Percentiles rank a stretch among this genome's conserved stretches.
These are phyloP conservation scores for Phytophthora cajani DNA, from an alignment of 352 stramenopile genomes.

Conservation along the genomic window DNA sequence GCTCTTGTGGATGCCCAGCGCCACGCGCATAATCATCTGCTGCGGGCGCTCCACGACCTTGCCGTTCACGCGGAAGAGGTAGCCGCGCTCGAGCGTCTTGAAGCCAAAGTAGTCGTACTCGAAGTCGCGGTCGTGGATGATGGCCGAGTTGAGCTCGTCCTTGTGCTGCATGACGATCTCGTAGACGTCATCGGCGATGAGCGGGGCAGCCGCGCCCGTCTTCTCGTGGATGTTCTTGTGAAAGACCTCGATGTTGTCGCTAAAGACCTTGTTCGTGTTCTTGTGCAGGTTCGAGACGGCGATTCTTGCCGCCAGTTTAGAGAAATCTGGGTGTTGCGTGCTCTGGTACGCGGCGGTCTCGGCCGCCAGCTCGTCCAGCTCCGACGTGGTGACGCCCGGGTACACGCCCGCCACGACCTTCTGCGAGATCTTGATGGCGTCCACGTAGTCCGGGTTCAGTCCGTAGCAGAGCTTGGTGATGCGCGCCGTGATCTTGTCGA, in stretches of 20 bases:
- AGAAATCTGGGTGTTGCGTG: slow-evolving; percentile 99
- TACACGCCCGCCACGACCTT: slow-evolving; percentile 99
- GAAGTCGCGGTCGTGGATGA: slow-evolving; percentile 98
- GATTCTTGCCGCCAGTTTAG: slow-evolving; percentile 97
- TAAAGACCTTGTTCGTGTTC: slow-evolving; percentile 97
- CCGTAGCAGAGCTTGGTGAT: slow-evolving; percentile 99
- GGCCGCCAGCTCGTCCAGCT: slow-evolving; percentile 98
- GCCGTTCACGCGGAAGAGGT: slow-evolving; percentile 96
- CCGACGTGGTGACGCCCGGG: slow-evolving; percentile 97
- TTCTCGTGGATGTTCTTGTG: slow-evolving; percentile 97
- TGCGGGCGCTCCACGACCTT: slow-evolving; percentile 97
- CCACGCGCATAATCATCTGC: slow-evolving; percentile 99
- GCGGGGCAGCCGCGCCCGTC: slow-evolving; percentile 90
- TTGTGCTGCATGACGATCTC: slow-evolving; percentile 95
- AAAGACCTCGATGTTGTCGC: slow-evolving; percentile 94
- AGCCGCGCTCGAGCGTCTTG: slow-evolving; percentile 98
- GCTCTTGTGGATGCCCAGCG: slow-evolving; percentile 97
- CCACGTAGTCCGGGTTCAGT: slow-evolving; percentile 96
- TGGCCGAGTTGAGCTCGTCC: slow-evolving; percentile 95
- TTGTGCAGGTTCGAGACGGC: slow-evolving; percentile 99
- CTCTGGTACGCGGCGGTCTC: slow-evolving; percentile 97
- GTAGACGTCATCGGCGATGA: slow-evolving; percentile 97
- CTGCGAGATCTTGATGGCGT: slow-evolving; percentile 97
- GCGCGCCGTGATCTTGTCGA: slow-evolving; percentile 98
- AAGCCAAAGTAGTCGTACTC: slow-evolving; percentile 99